A percentile compares a stretch with the other conserved stretches of the same genome.
Conservation (phyloP, 2,329 filamentous ascomycete species). For the Colletotrichum spinosum region DNA sequence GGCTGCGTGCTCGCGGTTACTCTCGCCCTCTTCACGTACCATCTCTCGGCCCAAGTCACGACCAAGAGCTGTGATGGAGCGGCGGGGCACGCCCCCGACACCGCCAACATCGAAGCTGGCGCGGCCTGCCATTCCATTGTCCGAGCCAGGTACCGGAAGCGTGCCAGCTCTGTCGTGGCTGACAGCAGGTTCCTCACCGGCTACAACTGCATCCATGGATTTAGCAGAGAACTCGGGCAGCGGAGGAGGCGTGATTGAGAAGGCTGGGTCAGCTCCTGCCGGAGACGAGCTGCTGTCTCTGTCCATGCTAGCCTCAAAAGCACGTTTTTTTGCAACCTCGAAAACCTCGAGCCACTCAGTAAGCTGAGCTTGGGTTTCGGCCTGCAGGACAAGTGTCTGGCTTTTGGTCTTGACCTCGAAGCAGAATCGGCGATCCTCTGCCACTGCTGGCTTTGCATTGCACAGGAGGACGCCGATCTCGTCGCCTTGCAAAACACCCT, state of each 20-base stretch:
- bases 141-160: slow-evolving; percentile 73
- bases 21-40: slow-evolving; percentile 75
- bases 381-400: slow-evolving; percentile 87
- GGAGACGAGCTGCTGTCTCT: slow-evolving; percentile 59
- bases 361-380: slow-evolving; percentile 92
- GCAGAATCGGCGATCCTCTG: slow-evolving; percentile 94
- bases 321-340: slow-evolving; percentile 92
- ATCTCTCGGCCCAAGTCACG: slow-evolving; percentile 60
- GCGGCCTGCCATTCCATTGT: slow-evolving; percentile 65
- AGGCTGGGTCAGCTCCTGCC: slow-evolving; percentile 77
- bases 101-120: slow-evolving; percentile 81
- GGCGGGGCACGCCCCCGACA: slow-evolving; percentile 63
- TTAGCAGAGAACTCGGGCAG: slow-evolving; percentile 93
- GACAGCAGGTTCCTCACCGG: slow-evolving; percentile 57
- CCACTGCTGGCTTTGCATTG: slow-evolving; percentile 88
- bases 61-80: slow-evolving; percentile 66
- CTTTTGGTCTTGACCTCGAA: slow-evolving; percentile 99
- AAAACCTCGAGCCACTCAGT: slow-evolving; percentile 95
- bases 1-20: slow-evolving; percentile 82
- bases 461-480: slow-evolving; percentile 96
- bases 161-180: slow-evolving; percentile 71
- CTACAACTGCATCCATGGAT: slow-evolving; percentile 72
- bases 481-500: slow-evolving; percentile 94
- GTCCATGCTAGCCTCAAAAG: slow-evolving; percentile 79
- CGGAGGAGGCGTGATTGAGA: slow-evolving; percentile 89